Evolutionary conservation across 805 yeast genomes (phyloP).

Genomic region (Kazachstania kunashirensis): DNA sequence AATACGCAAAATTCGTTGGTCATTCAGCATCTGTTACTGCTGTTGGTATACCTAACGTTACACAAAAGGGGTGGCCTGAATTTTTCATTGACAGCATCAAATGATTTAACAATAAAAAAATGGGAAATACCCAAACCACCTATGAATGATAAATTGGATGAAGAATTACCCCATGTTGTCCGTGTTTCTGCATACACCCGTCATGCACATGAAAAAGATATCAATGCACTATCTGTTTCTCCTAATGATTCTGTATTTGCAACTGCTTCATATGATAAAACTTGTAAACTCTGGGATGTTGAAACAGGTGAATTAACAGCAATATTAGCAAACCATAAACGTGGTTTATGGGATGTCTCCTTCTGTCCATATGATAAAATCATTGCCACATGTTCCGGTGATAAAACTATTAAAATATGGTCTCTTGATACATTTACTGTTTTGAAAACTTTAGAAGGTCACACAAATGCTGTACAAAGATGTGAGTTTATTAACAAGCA

Average conservation of each 20-base stretch:
- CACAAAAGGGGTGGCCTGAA: conserved; percentile 39
- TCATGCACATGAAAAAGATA: conserved; percentile 94
- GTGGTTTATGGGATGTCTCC: conserved; percentile 89
- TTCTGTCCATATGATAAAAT: conserved; percentile 75
- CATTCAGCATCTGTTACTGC: conserved; percentile 85
- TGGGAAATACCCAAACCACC: conserved; percentile 62
- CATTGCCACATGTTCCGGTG: conserved; percentile 82
- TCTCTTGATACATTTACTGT: conserved; percentile 69
- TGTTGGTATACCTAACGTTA: conserved; percentile 57
- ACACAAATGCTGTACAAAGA: conserved; percentile 84
- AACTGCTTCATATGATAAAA: conserved; percentile 88
- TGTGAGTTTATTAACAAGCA: conserved; percentile 58
- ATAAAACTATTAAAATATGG: conserved; percentile 86
- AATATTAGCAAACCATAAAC: conserved; percentile 76
- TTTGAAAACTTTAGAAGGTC: conserved; percentile 82
- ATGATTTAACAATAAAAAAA: conserved; percentile 75
- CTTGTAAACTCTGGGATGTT: conserved; percentile 81
- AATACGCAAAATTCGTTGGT: conserved; percentile 63
- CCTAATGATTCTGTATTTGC: conserved; percentile 85
- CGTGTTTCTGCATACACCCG: conserved; percentile 76
- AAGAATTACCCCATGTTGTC: conserved; percentile 29
- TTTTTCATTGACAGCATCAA: conserved; percentile 76
- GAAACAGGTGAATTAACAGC: conserved; percentile 83
- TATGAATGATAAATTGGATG: conserved; percentile 4
- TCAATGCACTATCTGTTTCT: conserved; percentile 80